Percentiles rank a stretch among this genome's conserved stretches.
These are phyloP conservation scores for Ceratocystis diversiconidia DNA, from an alignment of 2,329 filamentous ascomycete species.

Conservation along the genomic window DNA sequence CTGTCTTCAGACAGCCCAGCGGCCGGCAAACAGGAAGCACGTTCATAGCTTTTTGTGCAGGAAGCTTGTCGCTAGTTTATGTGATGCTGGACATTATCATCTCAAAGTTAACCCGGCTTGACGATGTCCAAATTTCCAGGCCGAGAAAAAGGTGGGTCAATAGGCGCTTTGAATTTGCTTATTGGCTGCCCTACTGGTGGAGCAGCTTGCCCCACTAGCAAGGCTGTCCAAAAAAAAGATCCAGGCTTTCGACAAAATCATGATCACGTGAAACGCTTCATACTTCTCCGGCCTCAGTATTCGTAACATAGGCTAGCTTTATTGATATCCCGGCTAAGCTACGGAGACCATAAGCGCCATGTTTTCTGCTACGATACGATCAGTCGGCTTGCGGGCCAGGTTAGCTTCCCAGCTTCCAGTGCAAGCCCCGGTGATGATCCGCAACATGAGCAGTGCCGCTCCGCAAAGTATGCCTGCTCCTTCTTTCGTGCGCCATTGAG, in stretches of 20 bases:
- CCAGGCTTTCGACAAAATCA: neutral
- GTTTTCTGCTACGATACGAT: conserved; percentile 8
- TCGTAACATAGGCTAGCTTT: neutral
- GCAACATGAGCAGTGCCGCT: conserved; percentile 7
- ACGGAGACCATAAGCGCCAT: neutral
- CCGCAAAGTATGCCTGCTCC: conserved; percentile 10
- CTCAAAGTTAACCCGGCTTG: neutral
- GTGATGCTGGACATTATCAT: neutral
- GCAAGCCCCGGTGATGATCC: conserved; percentile 6
- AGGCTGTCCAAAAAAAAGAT: conserved; percentile 5
- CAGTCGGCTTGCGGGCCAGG: conserved; percentile 7
- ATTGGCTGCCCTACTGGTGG: conserved; percentile 15
- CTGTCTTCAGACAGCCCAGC: conserved; percentile 53
- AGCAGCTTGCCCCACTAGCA: neutral
- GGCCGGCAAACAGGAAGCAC: conserved; percentile 49
- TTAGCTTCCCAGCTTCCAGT: neutral
- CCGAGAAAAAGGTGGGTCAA: neutral
- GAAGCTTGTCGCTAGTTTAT: neutral
- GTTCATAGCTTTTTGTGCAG: conserved; percentile 37
- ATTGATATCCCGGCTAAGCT: neutral
- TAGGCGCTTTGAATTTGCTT: neutral
- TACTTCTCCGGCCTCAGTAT: neutral
- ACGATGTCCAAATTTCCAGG: conserved; percentile 4
- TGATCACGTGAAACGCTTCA: conserved; percentile 10
- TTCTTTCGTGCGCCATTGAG: neutral